phyloP scores from a whole-genome alignment of 1,284 basidiomycete genomes.

The Cutaneotrichosporon daszewskae region DNA sequence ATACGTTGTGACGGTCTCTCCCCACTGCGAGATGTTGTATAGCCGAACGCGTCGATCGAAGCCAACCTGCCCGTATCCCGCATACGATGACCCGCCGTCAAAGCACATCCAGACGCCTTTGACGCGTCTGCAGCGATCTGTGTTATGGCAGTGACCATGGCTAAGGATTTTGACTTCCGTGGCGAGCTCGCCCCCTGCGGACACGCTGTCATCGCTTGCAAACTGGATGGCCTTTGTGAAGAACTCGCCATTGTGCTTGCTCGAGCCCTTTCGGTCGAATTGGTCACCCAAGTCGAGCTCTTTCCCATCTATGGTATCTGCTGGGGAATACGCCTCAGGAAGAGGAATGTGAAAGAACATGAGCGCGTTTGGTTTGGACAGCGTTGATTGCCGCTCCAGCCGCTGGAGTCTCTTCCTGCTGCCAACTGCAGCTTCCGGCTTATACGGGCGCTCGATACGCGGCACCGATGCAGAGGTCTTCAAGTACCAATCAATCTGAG shows the following conservation, averaged over 20 bases:
- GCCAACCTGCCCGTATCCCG: conserved; percentile 72
- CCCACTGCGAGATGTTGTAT: conserved; percentile 76
- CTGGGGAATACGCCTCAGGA: conserved; percentile 51
- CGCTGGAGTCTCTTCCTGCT: not conserved
- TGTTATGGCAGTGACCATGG: conserved; percentile 83
- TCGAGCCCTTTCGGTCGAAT: conserved; percentile 53
- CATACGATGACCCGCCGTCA: conserved; percentile 84
- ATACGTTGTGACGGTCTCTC: conserved; percentile 81
- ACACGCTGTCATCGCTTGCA: conserved; percentile 48
- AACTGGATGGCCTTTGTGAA: conserved; percentile 69
- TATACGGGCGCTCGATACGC: conserved; percentile 71
- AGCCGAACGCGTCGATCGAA: conserved; percentile 86
- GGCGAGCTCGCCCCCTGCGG: conserved; percentile 48
- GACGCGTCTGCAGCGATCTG: conserved; percentile 79
- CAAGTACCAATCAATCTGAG: conserved; percentile 82
- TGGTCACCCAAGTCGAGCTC: conserved; percentile 63
- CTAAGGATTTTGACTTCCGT: conserved; percentile 56
- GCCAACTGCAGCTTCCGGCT: conserved; percentile 60
- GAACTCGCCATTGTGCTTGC: conserved; percentile 70
- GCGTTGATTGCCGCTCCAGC: conserved; percentile 41
- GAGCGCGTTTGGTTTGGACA: conserved; percentile 84
- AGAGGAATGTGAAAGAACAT: conserved; percentile 95
- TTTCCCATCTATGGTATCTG: conserved; percentile 47
- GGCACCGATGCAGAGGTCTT: conserved; percentile 65
- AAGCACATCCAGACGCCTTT: conserved; percentile 86